Percentiles rank a stretch among this genome's conserved stretches.
These are phyloP conservation scores for Neonectria faginata DNA, from an alignment of 2,329 filamentous ascomycete species.

Conservation along the genomic window DNA sequence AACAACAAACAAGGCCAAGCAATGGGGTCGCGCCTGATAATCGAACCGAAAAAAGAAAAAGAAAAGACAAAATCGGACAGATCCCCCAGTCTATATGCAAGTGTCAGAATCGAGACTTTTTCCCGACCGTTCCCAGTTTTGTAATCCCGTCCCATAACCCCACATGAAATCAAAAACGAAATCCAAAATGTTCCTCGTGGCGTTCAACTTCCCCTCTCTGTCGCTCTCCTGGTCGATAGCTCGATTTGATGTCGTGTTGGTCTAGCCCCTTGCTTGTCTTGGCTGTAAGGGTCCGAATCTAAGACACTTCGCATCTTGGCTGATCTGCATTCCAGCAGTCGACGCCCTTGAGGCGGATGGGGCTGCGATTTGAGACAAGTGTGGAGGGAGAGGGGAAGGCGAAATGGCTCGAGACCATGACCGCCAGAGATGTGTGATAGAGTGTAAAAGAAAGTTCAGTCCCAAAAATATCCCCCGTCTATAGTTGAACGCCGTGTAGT, in stretches of 20 bases:
- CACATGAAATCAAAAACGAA: constrained; percentile 31
- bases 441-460: constrained; percentile 38
- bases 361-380: constrained; percentile 14
- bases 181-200: constrained; percentile 33
- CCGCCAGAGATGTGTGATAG: constrained; percentile 27
- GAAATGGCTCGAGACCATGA: constrained; percentile 14
- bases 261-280: constrained; percentile 28
- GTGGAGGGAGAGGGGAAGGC: constrained; percentile 27
- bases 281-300: constrained; percentile 35
- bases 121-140: constrained; percentile 46
- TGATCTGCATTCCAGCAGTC: constrained; percentile 47
- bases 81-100: constrained; percentile 47
- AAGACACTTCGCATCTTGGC: constrained; percentile 48
- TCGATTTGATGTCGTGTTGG: constrained; percentile 15
- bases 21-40: constrained; percentile 33
- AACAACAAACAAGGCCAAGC: constrained; percentile 23
- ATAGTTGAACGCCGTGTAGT: constrained; percentile 50
- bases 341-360: constrained; percentile 39
- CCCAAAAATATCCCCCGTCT: constrained; percentile 45
- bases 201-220: constrained; percentile 25
- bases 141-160: constrained; percentile 40
- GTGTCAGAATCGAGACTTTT: constrained; percentile 41
- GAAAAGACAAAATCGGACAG: constrained; percentile 32
- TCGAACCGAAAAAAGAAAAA: constrained; percentile 23
- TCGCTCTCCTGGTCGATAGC: constrained; percentile 20